These are phyloP conservation scores for Pseudopithomyces chartarum DNA, from an alignment of 2,329 filamentous ascomycete genomes.

Conservation along the genomic window DNA sequence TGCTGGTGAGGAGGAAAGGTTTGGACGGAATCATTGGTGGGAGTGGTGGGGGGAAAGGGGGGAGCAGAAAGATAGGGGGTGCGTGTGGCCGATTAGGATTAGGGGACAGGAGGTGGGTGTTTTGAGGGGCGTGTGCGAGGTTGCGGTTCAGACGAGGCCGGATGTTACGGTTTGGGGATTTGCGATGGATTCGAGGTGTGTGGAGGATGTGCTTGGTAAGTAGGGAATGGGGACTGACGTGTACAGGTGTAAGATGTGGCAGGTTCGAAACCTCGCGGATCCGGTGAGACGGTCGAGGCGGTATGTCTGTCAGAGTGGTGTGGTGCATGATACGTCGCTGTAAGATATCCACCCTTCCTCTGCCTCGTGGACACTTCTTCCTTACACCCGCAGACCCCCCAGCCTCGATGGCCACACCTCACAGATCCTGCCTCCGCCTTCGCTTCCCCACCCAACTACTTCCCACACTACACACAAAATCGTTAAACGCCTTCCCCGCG, in stretches of 20 bases:
- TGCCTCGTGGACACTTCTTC: not conserved
- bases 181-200: slow-evolving; percentile 46
- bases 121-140: slow-evolving; percentile 54
- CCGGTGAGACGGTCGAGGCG: slow-evolving; percentile 8
- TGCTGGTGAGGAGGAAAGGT: slow-evolving; percentile 21
- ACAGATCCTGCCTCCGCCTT: not conserved
- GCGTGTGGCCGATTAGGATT: slow-evolving; percentile 56
- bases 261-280: slow-evolving; percentile 43
- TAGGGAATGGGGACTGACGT: too few species aligned
- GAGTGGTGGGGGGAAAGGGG: slow-evolving; percentile 22
- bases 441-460: not conserved
- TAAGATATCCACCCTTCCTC: not conserved
- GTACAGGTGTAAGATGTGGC: slow-evolving; percentile 49
- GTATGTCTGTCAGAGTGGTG: slow-evolving; percentile 31
- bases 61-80: slow-evolving; percentile 6
- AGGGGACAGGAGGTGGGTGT: slow-evolving; percentile 56
- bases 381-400: slow-evolving; percentile 5
- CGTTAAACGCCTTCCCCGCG: slow-evolving; percentile 21
- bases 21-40: slow-evolving; percentile 40
- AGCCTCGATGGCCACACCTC: slow-evolving; percentile 30
- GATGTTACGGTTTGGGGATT: slow-evolving; percentile 61
- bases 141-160: slow-evolving; percentile 54
- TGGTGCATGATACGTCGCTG: slow-evolving; percentile 22
- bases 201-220: too few species aligned
- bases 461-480: not conserved